These are phyloP conservation scores for Coix lacrymajobi DNA, from an alignment of 176 grass and related monocot genomes.

Conservation along the genomic window DNA sequence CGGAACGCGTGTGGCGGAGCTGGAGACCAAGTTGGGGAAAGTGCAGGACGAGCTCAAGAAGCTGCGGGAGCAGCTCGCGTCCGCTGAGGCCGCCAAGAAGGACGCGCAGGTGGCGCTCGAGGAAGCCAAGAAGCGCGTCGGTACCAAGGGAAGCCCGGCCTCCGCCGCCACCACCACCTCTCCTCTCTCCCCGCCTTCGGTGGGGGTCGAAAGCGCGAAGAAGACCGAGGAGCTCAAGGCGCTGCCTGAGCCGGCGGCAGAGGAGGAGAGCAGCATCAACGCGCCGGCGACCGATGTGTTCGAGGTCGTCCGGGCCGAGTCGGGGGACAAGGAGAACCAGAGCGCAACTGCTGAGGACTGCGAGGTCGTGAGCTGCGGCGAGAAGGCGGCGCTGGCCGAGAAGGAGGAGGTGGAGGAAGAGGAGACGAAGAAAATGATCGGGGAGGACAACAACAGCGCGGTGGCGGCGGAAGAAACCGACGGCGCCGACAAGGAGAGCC, in stretches of 20 bases:
- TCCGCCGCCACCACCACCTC: background rate
- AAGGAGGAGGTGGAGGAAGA: conserved; percentile 30
- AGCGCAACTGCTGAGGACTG: background rate
- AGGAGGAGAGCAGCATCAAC: conserved; percentile 39
- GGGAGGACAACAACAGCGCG: conserved; percentile 21
- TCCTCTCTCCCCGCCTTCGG: background rate
- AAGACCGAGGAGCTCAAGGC: conserved; percentile 18
- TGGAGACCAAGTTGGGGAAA: conserved; percentile 76
- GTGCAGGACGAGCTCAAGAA: conserved; percentile 94
- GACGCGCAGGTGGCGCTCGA: conserved; percentile 86
- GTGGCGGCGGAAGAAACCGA: background rate
- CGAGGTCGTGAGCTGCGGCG: conserved; percentile 36
- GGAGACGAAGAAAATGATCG: conserved; percentile 70
- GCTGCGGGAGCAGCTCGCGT: conserved; percentile 75
- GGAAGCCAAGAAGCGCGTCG: conserved; percentile 78
- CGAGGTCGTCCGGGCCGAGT: conserved; percentile 38
- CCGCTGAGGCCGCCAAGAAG: conserved; percentile 81
- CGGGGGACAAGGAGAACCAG: conserved; percentile 52
- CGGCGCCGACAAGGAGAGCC: conserved; percentile 8
- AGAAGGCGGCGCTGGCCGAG: conserved; percentile 2
- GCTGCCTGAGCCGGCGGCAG: background rate
- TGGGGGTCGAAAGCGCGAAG: conserved; percentile 5
- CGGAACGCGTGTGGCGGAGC: conserved; percentile 58
- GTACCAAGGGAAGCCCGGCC: conserved; percentile 36
- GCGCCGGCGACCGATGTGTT: conserved; percentile 65